phyloP scores from a whole-genome alignment of 75 land plant genomes.

The Selaginella tamariscina region DNA sequence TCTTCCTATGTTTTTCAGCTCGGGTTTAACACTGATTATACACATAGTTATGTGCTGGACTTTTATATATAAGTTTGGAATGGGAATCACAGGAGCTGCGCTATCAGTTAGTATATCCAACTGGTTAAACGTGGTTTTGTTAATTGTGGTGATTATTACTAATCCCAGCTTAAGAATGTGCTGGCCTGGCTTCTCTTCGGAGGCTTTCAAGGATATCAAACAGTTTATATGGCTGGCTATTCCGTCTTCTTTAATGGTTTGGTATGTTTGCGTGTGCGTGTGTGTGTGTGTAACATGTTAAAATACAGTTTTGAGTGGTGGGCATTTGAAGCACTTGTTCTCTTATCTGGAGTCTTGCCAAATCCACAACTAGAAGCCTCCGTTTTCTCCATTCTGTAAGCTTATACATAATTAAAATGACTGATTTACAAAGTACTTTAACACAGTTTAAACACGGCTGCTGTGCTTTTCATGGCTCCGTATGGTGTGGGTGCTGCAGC shows the following conservation, averaged over 20 bases:
- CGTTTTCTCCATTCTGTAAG: constrained; percentile 50
- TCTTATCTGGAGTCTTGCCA: constrained; percentile 63
- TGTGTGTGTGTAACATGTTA: not conserved
- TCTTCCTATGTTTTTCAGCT: constrained; percentile 49
- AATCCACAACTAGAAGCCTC: constrained; percentile 63
- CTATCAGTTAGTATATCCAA: constrained; percentile 46
- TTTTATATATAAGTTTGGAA: constrained; percentile 45
- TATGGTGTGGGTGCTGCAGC: constrained; percentile 65
- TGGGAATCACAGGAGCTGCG: constrained; percentile 78
- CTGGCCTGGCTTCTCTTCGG: constrained; percentile 42
- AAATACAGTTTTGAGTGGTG: constrained; percentile 52
- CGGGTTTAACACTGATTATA: constrained; percentile 29
- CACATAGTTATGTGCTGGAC: constrained; percentile 62
- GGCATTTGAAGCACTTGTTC: constrained; percentile 50
- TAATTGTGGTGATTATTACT: constrained; percentile 21
- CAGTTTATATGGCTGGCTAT: constrained; percentile 53
- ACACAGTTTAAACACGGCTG: constrained; percentile 47
- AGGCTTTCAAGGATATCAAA: constrained; percentile 41
- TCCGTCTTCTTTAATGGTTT: constrained; percentile 63
- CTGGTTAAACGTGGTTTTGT: constrained; percentile 49
- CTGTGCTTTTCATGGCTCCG: constrained; percentile 43
- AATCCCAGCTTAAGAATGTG: constrained; percentile 30
- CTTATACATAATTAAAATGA: not conserved
- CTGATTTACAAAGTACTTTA: constrained; percentile 1
- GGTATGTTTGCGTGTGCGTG: constrained; percentile 17